Evolutionary conservation across 2,329 filamentous ascomycete species (phyloP), one percentile per base, ranked within the genome.

Genomic region (Neoarthrinium moseri): DNA sequence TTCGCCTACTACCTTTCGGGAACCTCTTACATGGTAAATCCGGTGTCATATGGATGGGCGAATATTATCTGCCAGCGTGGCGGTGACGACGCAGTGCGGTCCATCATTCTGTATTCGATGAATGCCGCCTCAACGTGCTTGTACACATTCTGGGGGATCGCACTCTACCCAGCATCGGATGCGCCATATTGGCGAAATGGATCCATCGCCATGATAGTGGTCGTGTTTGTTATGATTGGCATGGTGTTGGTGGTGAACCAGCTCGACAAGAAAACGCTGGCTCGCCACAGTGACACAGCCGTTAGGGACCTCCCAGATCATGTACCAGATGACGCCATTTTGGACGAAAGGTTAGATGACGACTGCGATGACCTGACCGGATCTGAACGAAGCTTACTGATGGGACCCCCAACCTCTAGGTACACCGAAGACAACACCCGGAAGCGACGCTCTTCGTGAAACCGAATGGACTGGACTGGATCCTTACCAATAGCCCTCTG

Each of bases 111-210:
- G 0, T 67, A 65, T 32, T 60, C 61, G 0, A 72, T 73, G 68
- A 70, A 68, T 10, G 64, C 66, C 20, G 61, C 63, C 3, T 63
- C 65, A 12, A 64, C 63, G 33, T 56, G 67, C 1, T 47, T 74
- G 21, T 73, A 69, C 49, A 72, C 71, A 0, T 73, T 72, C 39
- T 74, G 71, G 70, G 71, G 70, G 0, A 70, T 74, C 5, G 54
- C 61, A 0, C 51, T 74, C 6, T 73, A 73, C 35, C 58, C 67
- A 11, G 69, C 68, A 1, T 62, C 60, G 5, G 67, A 73, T 47
- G 69, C 68, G 0, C 69, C 70, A 3, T 72, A 72, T 43, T 72
- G 70, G 64, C 54, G 53, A 37, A 64, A 63, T 20, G 64, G 64
- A 2, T 59, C 53, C 15, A 60, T 66, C 18, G 51, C 59, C 5